A percentile compares a stretch with the other conserved stretches of the same genome.
Conservation (phyloP, 208 protist species). For the Sergeia podlipaevii region DNA sequence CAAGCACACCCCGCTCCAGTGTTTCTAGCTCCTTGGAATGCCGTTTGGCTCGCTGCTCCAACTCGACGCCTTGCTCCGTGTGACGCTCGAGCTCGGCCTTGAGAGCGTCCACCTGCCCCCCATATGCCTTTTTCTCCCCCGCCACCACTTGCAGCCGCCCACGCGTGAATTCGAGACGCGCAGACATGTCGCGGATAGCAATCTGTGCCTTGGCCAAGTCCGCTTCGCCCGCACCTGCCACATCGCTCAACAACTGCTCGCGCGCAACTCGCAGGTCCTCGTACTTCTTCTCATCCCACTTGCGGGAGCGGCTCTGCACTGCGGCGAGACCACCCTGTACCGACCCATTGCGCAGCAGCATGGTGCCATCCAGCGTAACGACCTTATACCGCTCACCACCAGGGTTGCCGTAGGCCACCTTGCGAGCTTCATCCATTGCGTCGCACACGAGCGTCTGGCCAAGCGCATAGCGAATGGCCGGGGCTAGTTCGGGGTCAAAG, state of each 20-base stretch:
- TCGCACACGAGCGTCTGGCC: constrained; percentile 97
- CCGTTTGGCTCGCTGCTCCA: constrained; percentile 10
- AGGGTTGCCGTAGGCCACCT: constrained; percentile 73
- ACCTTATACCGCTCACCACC: constrained; percentile 86
- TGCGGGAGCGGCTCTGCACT: constrained; percentile 77
- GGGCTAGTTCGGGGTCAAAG: constrained; percentile 79
- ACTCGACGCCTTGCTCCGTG: constrained; percentile 18
- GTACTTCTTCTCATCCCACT: constrained; percentile 93
- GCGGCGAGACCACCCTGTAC: constrained; percentile 93
- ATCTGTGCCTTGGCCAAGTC: constrained; percentile 70
- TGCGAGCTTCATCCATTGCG: constrained; percentile 86
- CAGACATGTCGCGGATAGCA: constrained; percentile 58
- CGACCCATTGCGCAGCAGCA: constrained; percentile 94
- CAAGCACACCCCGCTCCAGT: constrained; percentile 47
- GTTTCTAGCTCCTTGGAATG: constrained; percentile 29
- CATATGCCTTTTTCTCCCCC: constrained; percentile 27
- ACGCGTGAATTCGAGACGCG: constrained; percentile 54
- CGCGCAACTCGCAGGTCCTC: constrained; percentile 65
- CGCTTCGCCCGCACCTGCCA: constrained; percentile 51
- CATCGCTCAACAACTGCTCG: constrained; percentile 67
- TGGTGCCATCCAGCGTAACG: constrained; percentile 94
- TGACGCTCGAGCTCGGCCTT: constrained; percentile 31
- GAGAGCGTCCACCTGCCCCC: constrained; percentile 29
- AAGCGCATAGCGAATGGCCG: constrained; percentile 92
- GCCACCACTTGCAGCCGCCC: constrained; percentile 42